Base-by-base conservation (phyloP, 225 moss, liverwort and hornwort genomes). In the Marchantia polymorpha region DNA sequence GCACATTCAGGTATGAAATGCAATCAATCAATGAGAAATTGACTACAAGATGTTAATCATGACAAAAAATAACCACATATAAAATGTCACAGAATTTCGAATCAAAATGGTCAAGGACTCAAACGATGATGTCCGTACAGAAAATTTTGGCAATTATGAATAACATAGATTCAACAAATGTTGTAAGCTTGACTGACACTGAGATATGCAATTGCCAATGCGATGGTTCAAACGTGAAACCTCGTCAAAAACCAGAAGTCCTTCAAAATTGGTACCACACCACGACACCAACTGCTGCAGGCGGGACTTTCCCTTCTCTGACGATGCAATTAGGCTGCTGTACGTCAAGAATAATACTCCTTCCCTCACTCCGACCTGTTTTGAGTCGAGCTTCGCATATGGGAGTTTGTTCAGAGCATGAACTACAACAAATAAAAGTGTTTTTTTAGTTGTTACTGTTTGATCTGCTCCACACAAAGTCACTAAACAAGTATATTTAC, bases 171-270 rank as follows among this genome's bases (percentile, higher is more conserved):
- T 52, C 48, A 22, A 19, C 16, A 69, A 39, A 22, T 17, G 47
- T 70, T 19, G 4, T 0, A 11, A 71, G 23, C 17, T 49, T 71
- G 27, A 65, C 29, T 2, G 10, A 49, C 22, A 71, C n/a, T 19
- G 19, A 26, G 14, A 50, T 71, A 22, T 71, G 50, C 9, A 22
- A 71, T 31, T 16, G 29, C 7, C 30, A 10, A 50, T 59, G 52
- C 20, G 64, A 20, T 65, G 67, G 55, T 53, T 76, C 19, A 25
- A 50, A 79, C 25, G 58, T 60, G 14, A 81, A 72, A 94, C 94
- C 94, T 99, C 99, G 88, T 99, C 99, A 89, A 99, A 99, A 30
- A 99, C 95, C 85, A 99, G 70, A 55, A 93, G 92, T 74, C 99
- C 99, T 72, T 99, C 95, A 83, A 95, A 99, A 61, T 86, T 92